Conservation (phyloP, 1,284 basidiomycete genomes). For the Pisolithus thermaeus region DNA sequence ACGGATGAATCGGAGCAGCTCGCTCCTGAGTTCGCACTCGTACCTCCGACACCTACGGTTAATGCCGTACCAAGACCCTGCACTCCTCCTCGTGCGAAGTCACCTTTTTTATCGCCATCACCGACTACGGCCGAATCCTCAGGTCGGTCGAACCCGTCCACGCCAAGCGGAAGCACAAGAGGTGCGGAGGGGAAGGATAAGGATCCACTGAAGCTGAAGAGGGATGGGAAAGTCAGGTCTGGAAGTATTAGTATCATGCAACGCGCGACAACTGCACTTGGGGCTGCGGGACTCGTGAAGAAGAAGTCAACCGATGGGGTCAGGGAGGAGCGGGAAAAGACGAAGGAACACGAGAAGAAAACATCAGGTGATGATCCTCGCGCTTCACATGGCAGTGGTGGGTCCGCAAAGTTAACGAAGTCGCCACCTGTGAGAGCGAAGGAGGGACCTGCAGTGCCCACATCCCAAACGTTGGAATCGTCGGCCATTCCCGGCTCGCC, state of each 20-base stretch:
- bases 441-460: constrained; percentile 37
- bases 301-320: constrained; percentile 76
- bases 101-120: constrained; percentile 58
- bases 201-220: constrained; percentile 43
- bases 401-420: constrained; percentile 57
- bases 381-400: constrained; percentile 51
- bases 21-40: constrained; percentile 61
- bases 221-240: constrained; percentile 56
- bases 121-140: constrained; percentile 46
- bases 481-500: constrained; percentile 52
- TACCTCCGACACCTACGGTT: constrained; percentile 68
- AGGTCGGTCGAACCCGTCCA: constrained; percentile 55
- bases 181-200: constrained; percentile 38
- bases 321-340: constrained; percentile 49
- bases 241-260: constrained; percentile 93
- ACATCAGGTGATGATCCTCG: constrained; percentile 52
- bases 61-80: constrained; percentile 34
- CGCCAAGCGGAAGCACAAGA: constrained; percentile 51
- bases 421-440: constrained; percentile 57
- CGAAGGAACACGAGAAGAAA: constrained; percentile 39
- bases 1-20: constrained; percentile 29
- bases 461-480: constrained; percentile 43
- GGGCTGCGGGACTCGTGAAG: constrained; percentile 71
- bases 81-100: constrained; percentile 51
- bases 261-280: constrained; percentile 83